Conservation (phyloP, 2,329 filamentous ascomycete genomes). For the Truncatella angustata region DNA sequence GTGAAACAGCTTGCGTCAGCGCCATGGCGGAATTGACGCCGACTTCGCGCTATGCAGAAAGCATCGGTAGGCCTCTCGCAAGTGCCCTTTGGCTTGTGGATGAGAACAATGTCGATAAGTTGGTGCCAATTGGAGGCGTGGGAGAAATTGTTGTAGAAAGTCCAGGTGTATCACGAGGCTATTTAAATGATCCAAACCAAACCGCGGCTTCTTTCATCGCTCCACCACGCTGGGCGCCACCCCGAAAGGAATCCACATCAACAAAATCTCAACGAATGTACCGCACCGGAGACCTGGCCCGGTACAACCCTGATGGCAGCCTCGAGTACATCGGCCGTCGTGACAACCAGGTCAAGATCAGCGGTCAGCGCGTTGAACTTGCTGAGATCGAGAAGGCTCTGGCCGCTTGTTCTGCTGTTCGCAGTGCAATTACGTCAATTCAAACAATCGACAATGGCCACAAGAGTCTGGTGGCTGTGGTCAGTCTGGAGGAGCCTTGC, state of each 20-base stretch:
- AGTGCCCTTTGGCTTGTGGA: background rate
- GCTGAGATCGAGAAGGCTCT: conserved; percentile 41
- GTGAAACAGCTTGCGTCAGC: background rate
- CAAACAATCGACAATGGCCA: too few species aligned
- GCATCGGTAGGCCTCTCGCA: background rate
- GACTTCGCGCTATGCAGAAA: background rate
- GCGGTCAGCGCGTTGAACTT: conserved; percentile 46
- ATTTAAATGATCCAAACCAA: background rate
- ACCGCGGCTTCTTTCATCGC: background rate
- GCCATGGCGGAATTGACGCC: conserved; percentile 37
- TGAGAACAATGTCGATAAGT: background rate
- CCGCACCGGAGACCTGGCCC: conserved; percentile 33
- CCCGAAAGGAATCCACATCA: too few species aligned
- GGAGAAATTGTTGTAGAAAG: conserved; percentile 7
- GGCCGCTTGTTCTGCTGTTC: too few species aligned
- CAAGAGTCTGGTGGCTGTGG: too few species aligned
- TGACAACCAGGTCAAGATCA: conserved; percentile 49
- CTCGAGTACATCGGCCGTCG: conserved; percentile 40
- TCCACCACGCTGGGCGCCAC: too few species aligned
- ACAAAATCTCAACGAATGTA: too few species aligned
- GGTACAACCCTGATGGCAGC: conserved; percentile 25
- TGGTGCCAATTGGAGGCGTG: background rate
- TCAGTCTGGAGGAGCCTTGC: too few species aligned
- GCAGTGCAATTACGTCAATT: too few species aligned
- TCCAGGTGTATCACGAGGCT: conserved; percentile 1